Percentiles rank a stretch among this genome's conserved stretches.
Conservation (phyloP, 1,284 basidiomycete genomes). For the Trametes versicolor region DNA sequence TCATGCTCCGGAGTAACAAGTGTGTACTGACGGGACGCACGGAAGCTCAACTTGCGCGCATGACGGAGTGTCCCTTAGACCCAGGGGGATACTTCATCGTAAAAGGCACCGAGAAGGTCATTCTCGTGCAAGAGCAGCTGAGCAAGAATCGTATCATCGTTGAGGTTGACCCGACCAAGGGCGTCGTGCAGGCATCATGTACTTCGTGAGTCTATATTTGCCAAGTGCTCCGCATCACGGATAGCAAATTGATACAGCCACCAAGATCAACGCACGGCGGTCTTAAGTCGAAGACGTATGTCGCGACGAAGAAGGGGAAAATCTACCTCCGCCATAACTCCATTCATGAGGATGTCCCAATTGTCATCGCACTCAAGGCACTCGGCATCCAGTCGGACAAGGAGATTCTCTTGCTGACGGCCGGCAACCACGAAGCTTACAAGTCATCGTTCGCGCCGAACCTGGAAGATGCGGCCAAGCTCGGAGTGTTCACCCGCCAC, state of each 20-base stretch:
- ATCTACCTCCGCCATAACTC: conserved; percentile 99
- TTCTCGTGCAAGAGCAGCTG: conserved; percentile 98
- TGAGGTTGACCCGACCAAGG: conserved; percentile 92
- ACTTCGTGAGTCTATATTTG: conserved; percentile 78
- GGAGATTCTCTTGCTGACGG: conserved; percentile 95
- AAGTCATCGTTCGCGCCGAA: conserved; percentile 91
- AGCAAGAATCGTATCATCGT: conserved; percentile 99
- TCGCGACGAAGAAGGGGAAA: conserved; percentile 92
- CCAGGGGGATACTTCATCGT: conserved; percentile 99
- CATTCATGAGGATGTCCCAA: conserved; percentile 96
- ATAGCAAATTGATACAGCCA: conserved; percentile 2
- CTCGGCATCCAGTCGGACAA: conserved; percentile 98
- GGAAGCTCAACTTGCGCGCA: conserved; percentile 86
- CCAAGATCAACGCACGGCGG: conserved; percentile 94
- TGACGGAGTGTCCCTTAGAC: conserved; percentile 98
- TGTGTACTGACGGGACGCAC: conserved; percentile 86
- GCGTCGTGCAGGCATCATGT: conserved; percentile 94
- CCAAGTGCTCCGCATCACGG: neutral
- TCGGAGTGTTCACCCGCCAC: conserved; percentile 91
- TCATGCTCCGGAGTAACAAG: conserved; percentile 97
- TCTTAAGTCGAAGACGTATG: conserved; percentile 99
- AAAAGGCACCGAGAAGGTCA: conserved; percentile 99
- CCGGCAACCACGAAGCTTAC: conserved; percentile 93
- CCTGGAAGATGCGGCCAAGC: conserved; percentile 92
- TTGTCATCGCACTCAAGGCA: conserved; percentile 96